Base-by-base conservation (phyloP, 345 rosid genomes). In the Diplotaxis tenuifolia region DNA sequence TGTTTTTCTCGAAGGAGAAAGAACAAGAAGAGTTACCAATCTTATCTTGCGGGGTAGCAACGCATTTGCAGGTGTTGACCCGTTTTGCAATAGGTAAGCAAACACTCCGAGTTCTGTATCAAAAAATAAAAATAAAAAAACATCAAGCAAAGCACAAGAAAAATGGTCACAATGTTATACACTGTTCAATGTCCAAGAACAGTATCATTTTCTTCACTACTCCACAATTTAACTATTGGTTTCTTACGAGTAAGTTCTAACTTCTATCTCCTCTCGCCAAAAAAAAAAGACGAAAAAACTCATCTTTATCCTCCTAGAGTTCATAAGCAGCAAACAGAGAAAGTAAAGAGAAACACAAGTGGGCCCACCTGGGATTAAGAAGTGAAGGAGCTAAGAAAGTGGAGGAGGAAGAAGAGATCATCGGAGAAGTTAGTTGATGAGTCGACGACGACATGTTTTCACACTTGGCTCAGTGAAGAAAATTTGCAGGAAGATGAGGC, bases 341-440 rank as follows among this genome's bases (percentile, higher is more conserved):
- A n/a, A n/a, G n/a, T n/a, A 29, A 29, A 29, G 12, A 23, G 2
- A 28, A 57, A 45, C 3, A 14, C 32, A 63, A 55, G 70, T 42
- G 8, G 6, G 11, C 3, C 11, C 21, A 77, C 81, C 81, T 71
- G 70, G 0, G 54, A 67, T 66, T 72, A 1, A 77, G 72, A 72
- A 22, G 60, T 6, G 77, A 77, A 77, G 73, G 65, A 1, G 77
- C 52, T 50, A 77, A 53, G 61, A 77, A 67, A 29, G 69, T 61
- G 4, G 81, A 77, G 29, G 81, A 67, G 1, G 81, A 77, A 40
- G 81, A 67, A 50, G 77, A 77, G 38, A 77, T 72, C 73, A 77
- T 61, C 2, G 65, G 72, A 59, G 73, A 52, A 50, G 63, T 3
- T 67, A 77, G n/a, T 0, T 77, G 80, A 50, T 77, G 56, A 8